Base-by-base conservation (phyloP, 163 green algal species). In the Chloroidium sp. region DNA sequence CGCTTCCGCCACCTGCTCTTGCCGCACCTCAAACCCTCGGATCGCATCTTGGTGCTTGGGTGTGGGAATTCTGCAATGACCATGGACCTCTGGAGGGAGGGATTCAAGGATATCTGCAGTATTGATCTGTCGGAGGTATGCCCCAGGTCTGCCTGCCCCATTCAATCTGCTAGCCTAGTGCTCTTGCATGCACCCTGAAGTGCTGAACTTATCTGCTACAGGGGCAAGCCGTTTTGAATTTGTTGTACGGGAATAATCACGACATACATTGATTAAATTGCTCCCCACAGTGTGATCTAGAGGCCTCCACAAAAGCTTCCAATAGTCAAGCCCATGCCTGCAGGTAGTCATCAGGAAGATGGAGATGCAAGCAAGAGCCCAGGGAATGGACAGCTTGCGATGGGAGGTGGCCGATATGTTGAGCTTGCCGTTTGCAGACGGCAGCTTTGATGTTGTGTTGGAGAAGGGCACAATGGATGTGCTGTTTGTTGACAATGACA, bases 391-490 rank as follows among this genome's bases (percentile, higher is more conserved):
- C 10, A 75, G 14, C 10, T 13, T 90, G 76, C 61, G 61, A 12
- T 90, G 81, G 83, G 74, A 85, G 76, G 87, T 90, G 72, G 87
- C 84, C 10, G 87, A 92, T 81, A 92, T 92, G 88, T 69, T 89
- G 74, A 69, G 82, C 13, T 74, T 92, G 78, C 86, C 82, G 12
- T 90, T 89, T 79, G 36, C 59, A 36, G 76, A 89, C 62, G 84
- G 6, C 10, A 62, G 1, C n/a, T 91, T 91, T 76, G 88, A 91
- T 77, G 87, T 84, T 6, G 87, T 92, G 1, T 79, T 92, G 36
- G 88, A 92, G 75, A 92, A 92, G 84, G 88, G 84, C 59, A 82
- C 88, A 8, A 76, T 92, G 78, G 88, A 92, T 64, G 86, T 90
- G 62, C 57, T 92, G 13, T 89, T 90, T 79, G 80, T 87, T 59